Evolutionary conservation across 1,284 basidiomycete genomes (phyloP), one percentile per base, ranked within the genome.

Genomic region (Ceratobasidium sp.): DNA sequence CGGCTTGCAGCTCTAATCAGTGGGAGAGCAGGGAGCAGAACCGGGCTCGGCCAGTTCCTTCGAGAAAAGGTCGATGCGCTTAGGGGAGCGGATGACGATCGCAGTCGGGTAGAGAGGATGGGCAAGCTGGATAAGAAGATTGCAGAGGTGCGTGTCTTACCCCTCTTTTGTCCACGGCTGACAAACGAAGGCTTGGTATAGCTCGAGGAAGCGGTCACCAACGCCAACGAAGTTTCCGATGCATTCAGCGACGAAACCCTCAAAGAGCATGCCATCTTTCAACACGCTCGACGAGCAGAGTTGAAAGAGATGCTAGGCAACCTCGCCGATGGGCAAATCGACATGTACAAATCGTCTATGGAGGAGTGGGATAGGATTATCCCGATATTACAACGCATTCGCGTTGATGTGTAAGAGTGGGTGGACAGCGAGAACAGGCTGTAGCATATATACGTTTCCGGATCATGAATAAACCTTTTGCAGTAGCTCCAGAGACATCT

Each of bases 191-290:
- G 37, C 51, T 32, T 66, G 70, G 5, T 40, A 29, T 82, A 97
- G 95, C 88, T 99, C 2, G 93, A 98, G 90, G 97, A 98, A 61
- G 98, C 97, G 8, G 97, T 99, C 7, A 94, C 94, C 0, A 92
- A 92, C 2, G 95, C 97, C 0, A 96, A 98, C 81, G 96, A 98
- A 82, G 98, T 97, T 0, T 96, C 94, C 0, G 95, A 95, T 80
- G 95, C 95, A 1, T 99, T 99, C 84, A 97, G 95, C 79, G 92
- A 96, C 77, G 95, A 98, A 84, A 97, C 97, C 13, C 85, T 98
- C 43, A 89, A 92, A 71, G 97, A 99, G 84, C 95, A 98, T 84
- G 86, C 88, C 22, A 88, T 96, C 76, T 99, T 99, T 85, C 95
- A 97, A 82, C 88, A 91, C 77, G 91, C 92, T 6, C 99, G 98